Evolutionary conservation across 129 eudicot species (phyloP), one percentile per base, ranked within the genome.

Genomic region (Lonicera japonica): DNA sequence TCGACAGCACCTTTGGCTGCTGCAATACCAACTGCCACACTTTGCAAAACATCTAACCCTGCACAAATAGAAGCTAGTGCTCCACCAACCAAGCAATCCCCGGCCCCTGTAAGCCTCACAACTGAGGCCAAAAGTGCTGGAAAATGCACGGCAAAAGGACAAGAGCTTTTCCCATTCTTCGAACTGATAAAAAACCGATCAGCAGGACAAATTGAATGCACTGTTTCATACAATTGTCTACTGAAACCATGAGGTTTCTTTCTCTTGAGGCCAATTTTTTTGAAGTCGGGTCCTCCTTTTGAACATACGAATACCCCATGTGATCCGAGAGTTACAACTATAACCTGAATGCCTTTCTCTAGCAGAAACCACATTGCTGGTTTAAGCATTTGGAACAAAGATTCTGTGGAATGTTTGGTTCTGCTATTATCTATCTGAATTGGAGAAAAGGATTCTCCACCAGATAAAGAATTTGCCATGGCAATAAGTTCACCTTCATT

Each of bases 41-140:
- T 85, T 68, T 88, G 96, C 95, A 78, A 74, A 40, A 88, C 65
- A 75, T 94, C 90, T 64, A 94, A 79, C 61, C 99, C 99, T 7
- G 89, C 77, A 73, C 92, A 94, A 60, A 85, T 18, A 20, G 96
- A 82, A 71, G 99, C 91, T 57, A 94, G 38, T 10, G 80, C 56
- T 15, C 99, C 99, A 45, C 99, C 99, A 68, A 88, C 99, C 64
- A 94, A 70, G 72, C 99, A 94, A 75, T 94, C 99, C 56, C 99
- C 99, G 53, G 96, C 99, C 11, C 99, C 99, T 0, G 95, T 85
- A 69, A 94, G 65, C 74, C 92, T 94, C 61, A 73, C 89, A 43
- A 94, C 87, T 8, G 86, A 72, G 6, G 94, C 83, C 66, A 82
- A 67, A 18, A 85, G 80, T 12, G 99, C 95, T 51, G 99, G 99